Base-by-base conservation (phyloP, 345 rosid species). In the Mercurialis annua region DNA sequence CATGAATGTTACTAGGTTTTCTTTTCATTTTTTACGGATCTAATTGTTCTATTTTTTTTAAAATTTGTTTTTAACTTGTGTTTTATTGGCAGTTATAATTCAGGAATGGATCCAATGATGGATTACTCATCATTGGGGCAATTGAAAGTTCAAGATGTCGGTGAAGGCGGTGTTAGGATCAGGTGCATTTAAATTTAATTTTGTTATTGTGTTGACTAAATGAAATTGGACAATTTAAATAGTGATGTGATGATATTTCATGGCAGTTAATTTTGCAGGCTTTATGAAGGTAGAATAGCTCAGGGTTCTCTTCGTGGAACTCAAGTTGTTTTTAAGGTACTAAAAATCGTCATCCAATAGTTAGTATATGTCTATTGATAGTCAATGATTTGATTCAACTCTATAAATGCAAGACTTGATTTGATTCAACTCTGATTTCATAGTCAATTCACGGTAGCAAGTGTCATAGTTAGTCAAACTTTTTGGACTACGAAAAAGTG, bases 201-300 rank as follows among this genome's bases (percentile, higher is more conserved):
- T 30, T 38, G 23, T 5, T 7, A 21, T 23, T 27, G 15, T 16
- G 40, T 10, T n/a, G n/a, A 42, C 10, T 12, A 38, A n/a, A 20
- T 17, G 12, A 29, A 18, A 23, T 27, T 23, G 17, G 44, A 16
- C 16, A 3, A 30, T 47, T 38, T 10, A 56, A 42, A 59, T 49
- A 71, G 78, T 79, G 78, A 74, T 79, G 53, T 65, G 63, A 68
- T 58, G 5, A 59, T 64, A 26, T 52, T 59, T 68, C 69, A 59
- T 69, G 79, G 85, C 90, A 85, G 87, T 74, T 75, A 68, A n/a
- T 77, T 70, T 76, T 85, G 82, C 92, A 92, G 96, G 86, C 90
- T 92, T 61, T 92, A 92, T 73, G 92, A 92, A 80, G 97, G 98
- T 71, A 84, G 93, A 77, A 80, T 92, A 76, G 82, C 87, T 69